Evolutionary conservation across 2,329 filamentous ascomycete genomes (phyloP), one percentile per base, ranked within the genome.

Genomic region (Neofusicoccum sp.): DNA sequence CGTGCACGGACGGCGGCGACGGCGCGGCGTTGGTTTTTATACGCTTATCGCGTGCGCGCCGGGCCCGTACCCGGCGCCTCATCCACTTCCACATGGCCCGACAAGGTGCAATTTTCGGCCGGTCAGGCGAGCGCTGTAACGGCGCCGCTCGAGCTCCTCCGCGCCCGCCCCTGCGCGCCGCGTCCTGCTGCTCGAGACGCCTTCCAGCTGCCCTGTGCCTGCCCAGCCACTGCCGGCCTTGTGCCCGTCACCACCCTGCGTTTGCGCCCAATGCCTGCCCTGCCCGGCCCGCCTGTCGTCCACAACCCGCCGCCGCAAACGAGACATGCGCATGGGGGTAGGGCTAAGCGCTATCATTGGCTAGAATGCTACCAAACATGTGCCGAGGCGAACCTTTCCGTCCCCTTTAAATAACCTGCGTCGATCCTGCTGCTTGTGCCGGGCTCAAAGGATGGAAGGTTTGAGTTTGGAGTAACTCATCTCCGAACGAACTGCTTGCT

Each of bases 1-100:
- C 34, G 56, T 24, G 56, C 56, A 47, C 34, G 36, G 36, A 47
- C 41, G 14, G 33, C 16, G 33, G 49, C 54, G 40, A 28, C 36
- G 36, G 57, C 45, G 57, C 56, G 43, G 56, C 41, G 43, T 58
- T 48, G 49, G 24, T 48, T 48, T 58, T 45, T 58, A 30, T 45
- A 20, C 34, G 56, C 54, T 45, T 58, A 45, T 58, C 54, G 54
- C 31, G 34, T 30, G 16, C 11, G 40, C 44, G 34, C 34, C 56
- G 43, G 41, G 43, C 16, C 33, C 12, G 33, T 11, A 31, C 24
- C 56, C 56, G 44, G 56, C 31, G 41, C 41, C 28, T n/a, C n/a
- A 20, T 45, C 16, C 20, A 24, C 40, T 41, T 11, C 8, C 20
- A 36, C 54, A 16, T 45, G 54, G 54, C 30, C 33, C 4, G 5